Evolutionary conservation across 768 basidiomycete species (phyloP).

Genomic region (Hemileccinum rubropunctum): DNA sequence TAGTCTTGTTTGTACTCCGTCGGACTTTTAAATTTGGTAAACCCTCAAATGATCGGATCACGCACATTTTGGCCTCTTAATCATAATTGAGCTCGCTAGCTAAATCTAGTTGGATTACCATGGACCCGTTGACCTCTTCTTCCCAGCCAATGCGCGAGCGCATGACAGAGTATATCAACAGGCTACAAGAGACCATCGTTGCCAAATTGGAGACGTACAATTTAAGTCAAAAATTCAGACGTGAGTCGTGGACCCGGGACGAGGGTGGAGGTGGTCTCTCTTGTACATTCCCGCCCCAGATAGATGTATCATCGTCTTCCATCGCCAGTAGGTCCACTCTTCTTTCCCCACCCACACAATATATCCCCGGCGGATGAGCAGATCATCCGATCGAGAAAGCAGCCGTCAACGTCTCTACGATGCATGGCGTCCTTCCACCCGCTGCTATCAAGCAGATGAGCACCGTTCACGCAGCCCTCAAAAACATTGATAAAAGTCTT

Average conservation of each 20-base stretch:
- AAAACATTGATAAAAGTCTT: conserved; percentile 10
- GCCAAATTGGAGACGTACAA: conserved; percentile 17
- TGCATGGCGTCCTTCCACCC: conserved; percentile 16
- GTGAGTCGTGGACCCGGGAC: conserved; percentile 15
- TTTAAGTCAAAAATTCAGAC: conserved; percentile 10
- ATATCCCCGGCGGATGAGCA: background rate
- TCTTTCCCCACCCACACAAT: background rate
- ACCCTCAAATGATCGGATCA: too few relatives aligned
- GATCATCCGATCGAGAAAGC: conserved; percentile 23
- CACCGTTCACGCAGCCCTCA: conserved; percentile 16
- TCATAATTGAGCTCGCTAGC: too few relatives aligned
- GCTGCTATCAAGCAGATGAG: conserved; percentile 24
- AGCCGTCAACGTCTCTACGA: conserved; percentile 19
- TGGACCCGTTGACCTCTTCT: background rate
- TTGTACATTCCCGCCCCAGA: conserved; percentile 13
- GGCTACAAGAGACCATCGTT: conserved; percentile 23
- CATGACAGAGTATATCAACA: conserved; percentile 10
- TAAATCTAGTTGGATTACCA: background rate
- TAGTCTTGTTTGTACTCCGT: too few relatives aligned
- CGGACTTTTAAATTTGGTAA: too few relatives aligned
- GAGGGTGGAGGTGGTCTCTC: conserved; percentile 20
- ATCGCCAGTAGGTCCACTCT: background rate
- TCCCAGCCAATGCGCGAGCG: conserved; percentile 11
- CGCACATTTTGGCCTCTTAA: too few relatives aligned
- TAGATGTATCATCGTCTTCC: background rate